phyloP scores from a whole-genome alignment of 805 yeast genomes.

The Kluyveromyces dobzhanskii region DNA sequence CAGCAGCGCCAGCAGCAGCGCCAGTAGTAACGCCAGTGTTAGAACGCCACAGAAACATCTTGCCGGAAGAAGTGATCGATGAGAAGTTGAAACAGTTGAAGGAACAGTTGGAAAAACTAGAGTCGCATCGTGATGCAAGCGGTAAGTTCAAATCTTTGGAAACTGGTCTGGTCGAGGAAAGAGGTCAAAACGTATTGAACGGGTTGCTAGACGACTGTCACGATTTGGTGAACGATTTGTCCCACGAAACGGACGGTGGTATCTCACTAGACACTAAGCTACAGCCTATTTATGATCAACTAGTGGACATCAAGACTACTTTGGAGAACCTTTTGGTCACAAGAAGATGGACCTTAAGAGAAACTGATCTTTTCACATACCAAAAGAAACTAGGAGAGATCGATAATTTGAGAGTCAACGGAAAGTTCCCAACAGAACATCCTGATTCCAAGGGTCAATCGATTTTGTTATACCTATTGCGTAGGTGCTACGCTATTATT shows the following conservation, averaged over 20 bases:
- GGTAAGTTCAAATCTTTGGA: slow-evolving; percentile 44
- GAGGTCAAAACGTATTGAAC: slow-evolving; percentile 46
- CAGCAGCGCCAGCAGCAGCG: slow-evolving; percentile 5
- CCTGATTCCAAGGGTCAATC: slow-evolving; percentile 45
- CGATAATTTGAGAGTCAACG: slow-evolving; percentile 62
- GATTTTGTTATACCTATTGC: slow-evolving; percentile 63
- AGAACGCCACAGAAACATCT: slow-evolving; percentile 10
- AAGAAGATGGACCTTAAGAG: slow-evolving; percentile 95
- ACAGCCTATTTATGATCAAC: slow-evolving; percentile 50
- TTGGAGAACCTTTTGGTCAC: slow-evolving; percentile 82
- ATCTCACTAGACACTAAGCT: slow-evolving; percentile 42
- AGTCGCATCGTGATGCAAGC: slow-evolving; percentile 42
- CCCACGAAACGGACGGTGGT: slow-evolving; percentile 29
- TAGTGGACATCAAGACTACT: slow-evolving; percentile 58
- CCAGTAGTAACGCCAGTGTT: no score
- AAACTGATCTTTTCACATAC: slow-evolving; percentile 83
- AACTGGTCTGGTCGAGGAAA: slow-evolving; percentile 26
- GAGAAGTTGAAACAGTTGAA: slow-evolving; percentile 29
- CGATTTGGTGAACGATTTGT: slow-evolving; percentile 61
- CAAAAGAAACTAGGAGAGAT: slow-evolving; percentile 67
- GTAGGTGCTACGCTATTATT: slow-evolving; percentile 86
- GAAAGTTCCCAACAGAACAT: slow-evolving; percentile 39
- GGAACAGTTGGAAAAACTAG: slow-evolving; percentile 36
- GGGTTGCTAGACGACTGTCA: slow-evolving; percentile 81
- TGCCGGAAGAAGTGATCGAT: slow-evolving; percentile 17